Evolutionary conservation across 2,329 filamentous ascomycete species (phyloP), one percentile per base, ranked within the genome.

Genomic region (Ophiostoma montium): DNA sequence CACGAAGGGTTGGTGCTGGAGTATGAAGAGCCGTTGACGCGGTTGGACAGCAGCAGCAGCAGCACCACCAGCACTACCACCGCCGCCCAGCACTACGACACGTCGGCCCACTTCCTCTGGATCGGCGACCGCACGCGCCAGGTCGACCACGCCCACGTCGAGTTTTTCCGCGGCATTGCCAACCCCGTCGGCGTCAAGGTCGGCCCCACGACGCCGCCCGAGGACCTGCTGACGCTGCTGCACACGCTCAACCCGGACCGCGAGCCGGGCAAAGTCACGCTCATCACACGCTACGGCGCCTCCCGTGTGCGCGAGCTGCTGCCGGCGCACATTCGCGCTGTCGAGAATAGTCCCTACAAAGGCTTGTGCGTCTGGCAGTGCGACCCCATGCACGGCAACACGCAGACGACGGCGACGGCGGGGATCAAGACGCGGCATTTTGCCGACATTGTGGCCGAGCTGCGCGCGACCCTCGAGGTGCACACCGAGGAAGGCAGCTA

Each of bases 111-210:
- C 63, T 96, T 98, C 70, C 76, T 98, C 63, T 98, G 92, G 92
- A 94, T 98, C 58, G 92, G 92, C 49, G 92, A 98, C 65, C 85
- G 92, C 56, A 98, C 92, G 2, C 80, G 92, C 43, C 90, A 96
- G 66, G 78, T 95, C 42, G 84, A 92, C 61, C 86, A 90, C 58
- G 90, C 84, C 0, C 92, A 98, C 65, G 84, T 98, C 54, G 92
- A 98, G 67, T 98, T 94, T 72, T 94, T 96, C 75, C 84, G 92
- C 42, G 92, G 92, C 51, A 84, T 98, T 56, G 83, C 86, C 59
- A 98, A 98, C 68, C 92, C 92, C 1, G 86, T 98, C 57, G 92
- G 92, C 53, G 82, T 98, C 66, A 98, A 98, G 66, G 85, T 98
- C 51, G 92, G 92, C 0, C 92, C 92, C 9, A 84, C 80, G 5